phyloP scores from a whole-genome alignment of 2,329 filamentous ascomycete species.

The Ophiocordyceps camponoti-saundersi region DNA sequence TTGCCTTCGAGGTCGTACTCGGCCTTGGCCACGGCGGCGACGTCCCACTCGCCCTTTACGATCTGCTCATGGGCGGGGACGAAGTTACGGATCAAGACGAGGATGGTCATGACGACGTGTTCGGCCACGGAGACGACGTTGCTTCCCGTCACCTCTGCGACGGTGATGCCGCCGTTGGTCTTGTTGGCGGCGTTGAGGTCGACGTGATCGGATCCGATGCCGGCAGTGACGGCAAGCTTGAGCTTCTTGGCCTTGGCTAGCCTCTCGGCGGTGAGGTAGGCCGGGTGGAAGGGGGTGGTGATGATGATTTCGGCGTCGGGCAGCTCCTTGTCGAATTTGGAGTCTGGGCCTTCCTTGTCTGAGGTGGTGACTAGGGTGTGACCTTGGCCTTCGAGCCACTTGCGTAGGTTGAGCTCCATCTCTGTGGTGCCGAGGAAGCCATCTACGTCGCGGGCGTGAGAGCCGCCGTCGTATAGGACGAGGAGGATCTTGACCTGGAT shows the following conservation, averaged over 20 bases:
- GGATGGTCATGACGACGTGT: conserved; percentile 99
- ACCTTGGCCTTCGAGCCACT: conserved; percentile 94
- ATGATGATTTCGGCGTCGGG: conserved; percentile 98
- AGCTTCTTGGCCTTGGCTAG: conserved; percentile 97
- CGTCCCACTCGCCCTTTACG: conserved; percentile 78
- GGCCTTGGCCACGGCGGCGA: conserved; percentile 91
- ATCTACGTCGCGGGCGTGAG: conserved; percentile 63
- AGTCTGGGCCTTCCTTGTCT: conserved; percentile 90
- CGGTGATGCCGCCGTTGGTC: conserved; percentile 94
- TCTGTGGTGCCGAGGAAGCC: conserved; percentile 86
- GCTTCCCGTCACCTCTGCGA: conserved; percentile 93
- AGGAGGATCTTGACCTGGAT: conserved; percentile 85
- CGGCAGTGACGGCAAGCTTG: conserved; percentile 91
- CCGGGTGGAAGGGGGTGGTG: conserved; percentile 97
- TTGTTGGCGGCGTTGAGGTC: conserved; percentile 94
- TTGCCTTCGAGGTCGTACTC: conserved; percentile 96
- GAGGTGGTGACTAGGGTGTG: conserved; percentile 95
- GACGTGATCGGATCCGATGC: conserved; percentile 96
- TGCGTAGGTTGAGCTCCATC: conserved; percentile 93
- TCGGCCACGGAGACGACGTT: conserved; percentile 98
- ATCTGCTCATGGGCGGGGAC: conserved; percentile 94
- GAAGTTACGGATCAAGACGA: conserved; percentile 92
- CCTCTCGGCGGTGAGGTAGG: conserved; percentile 91
- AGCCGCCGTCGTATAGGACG: conserved; percentile 80
- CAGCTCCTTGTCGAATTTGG: conserved; percentile 85